These are phyloP conservation scores for Lantana camara DNA, from an alignment of 257 asterid genomes.

Conservation along the genomic window DNA sequence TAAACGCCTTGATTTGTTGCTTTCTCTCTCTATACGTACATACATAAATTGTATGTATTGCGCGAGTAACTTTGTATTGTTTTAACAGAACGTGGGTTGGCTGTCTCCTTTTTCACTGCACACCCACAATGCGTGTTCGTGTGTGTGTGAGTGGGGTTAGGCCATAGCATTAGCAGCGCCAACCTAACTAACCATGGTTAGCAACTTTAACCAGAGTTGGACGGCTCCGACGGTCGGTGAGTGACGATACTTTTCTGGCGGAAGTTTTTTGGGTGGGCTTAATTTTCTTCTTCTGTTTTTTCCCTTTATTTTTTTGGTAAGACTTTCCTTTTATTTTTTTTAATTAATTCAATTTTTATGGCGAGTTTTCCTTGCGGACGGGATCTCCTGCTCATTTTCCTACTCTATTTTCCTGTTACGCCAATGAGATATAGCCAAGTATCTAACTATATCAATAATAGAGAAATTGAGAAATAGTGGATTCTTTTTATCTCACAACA, in stretches of 20 bases:
- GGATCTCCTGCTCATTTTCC: too few species aligned
- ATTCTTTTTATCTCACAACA: too few species aligned
- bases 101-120: slow-evolving; percentile 42
- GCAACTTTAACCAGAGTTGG: slow-evolving; percentile 10
- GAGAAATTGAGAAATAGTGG: too few species aligned
- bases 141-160: slow-evolving; percentile 20
- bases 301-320: background rate
- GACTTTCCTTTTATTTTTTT: background rate
- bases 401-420: background rate
- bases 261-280: background rate
- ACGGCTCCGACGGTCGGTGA: background rate
- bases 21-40: slow-evolving; percentile 29
- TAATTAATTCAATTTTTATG: too few species aligned
- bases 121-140: slow-evolving; percentile 19
- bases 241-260: background rate
- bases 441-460: too few species aligned
- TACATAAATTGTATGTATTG: background rate
- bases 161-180: background rate
- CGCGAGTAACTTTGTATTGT: background rate
- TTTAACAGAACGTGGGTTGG: slow-evolving; percentile 33
- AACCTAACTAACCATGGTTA: slow-evolving; percentile 23
- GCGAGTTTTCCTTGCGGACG: too few species aligned
- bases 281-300: background rate
- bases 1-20: slow-evolving; percentile 48
- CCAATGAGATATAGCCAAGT: too few species aligned